phyloP scores from a whole-genome alignment of 129 eudicot species.

The Kitagawia praeruptora region DNA sequence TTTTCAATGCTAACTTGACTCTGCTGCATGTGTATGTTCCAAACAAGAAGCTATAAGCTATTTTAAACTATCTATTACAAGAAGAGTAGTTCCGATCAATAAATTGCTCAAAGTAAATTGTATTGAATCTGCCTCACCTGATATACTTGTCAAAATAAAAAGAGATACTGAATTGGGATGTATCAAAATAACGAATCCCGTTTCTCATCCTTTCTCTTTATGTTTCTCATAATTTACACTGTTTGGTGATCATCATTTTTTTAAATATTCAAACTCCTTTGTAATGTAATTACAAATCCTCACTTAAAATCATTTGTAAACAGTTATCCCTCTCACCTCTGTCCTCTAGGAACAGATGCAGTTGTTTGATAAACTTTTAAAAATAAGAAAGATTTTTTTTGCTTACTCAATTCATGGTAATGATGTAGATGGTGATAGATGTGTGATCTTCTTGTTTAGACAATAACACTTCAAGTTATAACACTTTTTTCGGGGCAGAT shows the following conservation, averaged over 20 bases:
- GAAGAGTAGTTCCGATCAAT: neutral
- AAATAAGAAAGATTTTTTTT: neutral
- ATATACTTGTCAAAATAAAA: neutral
- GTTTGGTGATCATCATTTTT: neutral
- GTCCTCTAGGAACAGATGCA: neutral
- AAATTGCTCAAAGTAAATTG: neutral
- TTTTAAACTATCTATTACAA: conserved; percentile 1
- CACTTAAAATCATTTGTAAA: neutral
- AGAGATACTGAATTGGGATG: neutral
- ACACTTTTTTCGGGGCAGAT: neutral
- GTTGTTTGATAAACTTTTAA: neutral
- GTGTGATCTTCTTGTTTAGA: neutral
- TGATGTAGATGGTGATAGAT: neutral
- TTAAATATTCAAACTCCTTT: neutral
- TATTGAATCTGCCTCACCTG: neutral
- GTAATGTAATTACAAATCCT: neutral
- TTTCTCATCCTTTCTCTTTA: neutral
- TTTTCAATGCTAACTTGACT: conserved; percentile 61
- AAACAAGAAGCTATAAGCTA: neutral
- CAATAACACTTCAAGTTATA: neutral
- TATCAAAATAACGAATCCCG: neutral
- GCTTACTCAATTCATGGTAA: neutral
- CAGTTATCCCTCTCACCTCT: neutral
- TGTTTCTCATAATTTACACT: neutral
- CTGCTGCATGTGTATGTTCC: conserved; percentile 71